Base-by-base conservation (phyloP, 805 yeast genomes). In the Lipomyces yamadae region DNA sequence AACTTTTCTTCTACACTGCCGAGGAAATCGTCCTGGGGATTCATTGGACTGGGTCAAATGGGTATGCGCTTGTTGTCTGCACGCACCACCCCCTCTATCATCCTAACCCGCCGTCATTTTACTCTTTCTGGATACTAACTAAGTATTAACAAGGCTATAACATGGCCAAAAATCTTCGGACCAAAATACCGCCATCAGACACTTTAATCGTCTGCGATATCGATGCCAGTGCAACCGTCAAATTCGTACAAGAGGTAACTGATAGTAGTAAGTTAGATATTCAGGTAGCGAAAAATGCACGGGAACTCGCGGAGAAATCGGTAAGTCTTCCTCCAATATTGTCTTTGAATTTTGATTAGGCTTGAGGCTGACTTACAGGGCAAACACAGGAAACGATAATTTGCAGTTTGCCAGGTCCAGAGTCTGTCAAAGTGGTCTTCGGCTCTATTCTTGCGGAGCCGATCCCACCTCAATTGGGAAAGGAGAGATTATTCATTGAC, bases 31-130 rank as follows among this genome's bases (percentile, higher is more conserved):
- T 52, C 55, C 55, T 52, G 55, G 55, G 55, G 55, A 24, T 52
- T 52, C 8, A 52, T 52, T 52, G 55, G 55, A 52, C 55, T 52
- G 55, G 55, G 55, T 52, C 55, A 52, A 52, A 52, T 52, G 55
- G 55, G 55, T 52, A 52, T 52, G 55, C 29, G 55, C 29, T n/a
- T n/a, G 11, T 29, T 10, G 55, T 52, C 34, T 52, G 24, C 53
- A 48, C n/a, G 53, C 53, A 7, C 24, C 24, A 48, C 24, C 24
- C 24, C 3, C 8, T 48, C n/a, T 48, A 24, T 48, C 53, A 48
- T 48, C 29, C 53, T 48, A 52, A 52, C 29, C 55, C 33, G 24
- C 7, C 32, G 7, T 4, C 15, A 13, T 13, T 39, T 39, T n/a
- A 24, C 11, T 52, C 6, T 52, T 24, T 24, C 24, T 24, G 24